These are phyloP conservation scores for Xylaria curta DNA, from an alignment of 495 filamentous ascomycete species.

Conservation along the genomic window DNA sequence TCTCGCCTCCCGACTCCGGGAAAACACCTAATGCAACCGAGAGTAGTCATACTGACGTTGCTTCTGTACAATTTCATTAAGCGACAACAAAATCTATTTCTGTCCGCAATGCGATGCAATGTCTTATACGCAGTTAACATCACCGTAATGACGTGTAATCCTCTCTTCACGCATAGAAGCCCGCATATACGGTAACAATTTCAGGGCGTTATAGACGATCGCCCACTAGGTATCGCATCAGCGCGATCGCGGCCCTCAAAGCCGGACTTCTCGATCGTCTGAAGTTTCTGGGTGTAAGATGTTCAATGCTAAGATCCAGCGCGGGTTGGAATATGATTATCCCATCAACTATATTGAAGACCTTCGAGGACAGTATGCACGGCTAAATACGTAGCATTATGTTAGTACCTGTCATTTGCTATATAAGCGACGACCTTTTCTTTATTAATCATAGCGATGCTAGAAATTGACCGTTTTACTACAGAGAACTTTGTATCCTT, in stretches of 20 bases:
- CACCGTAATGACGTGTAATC: not conserved
- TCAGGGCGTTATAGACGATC: not conserved
- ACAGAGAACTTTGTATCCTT: not conserved
- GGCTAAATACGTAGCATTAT: no score
- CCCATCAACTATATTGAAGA: not conserved
- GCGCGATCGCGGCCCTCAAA: not conserved
- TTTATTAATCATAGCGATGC: not conserved
- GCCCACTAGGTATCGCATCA: not conserved
- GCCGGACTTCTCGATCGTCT: not conserved
- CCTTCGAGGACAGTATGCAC: not conserved
- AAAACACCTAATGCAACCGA: not conserved
- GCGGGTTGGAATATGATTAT: not conserved
- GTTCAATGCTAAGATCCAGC: not conserved
- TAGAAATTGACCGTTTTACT: not conserved
- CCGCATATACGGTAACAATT: not conserved
- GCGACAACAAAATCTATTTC: not conserved
- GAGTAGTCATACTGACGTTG: not conserved
- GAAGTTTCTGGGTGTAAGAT: not conserved
- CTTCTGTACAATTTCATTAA: not conserved
- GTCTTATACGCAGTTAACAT: not conserved
- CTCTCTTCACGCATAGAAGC: not conserved
- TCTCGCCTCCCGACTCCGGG: not conserved
- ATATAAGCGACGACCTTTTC: not conserved
- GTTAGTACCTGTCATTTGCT: not conserved
- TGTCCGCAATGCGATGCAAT: not conserved